Evolutionary conservation across 495 filamentous ascomycete species (phyloP), one percentile per base, ranked within the genome.

Genomic region (Hypomontagnella monticulosa): DNA sequence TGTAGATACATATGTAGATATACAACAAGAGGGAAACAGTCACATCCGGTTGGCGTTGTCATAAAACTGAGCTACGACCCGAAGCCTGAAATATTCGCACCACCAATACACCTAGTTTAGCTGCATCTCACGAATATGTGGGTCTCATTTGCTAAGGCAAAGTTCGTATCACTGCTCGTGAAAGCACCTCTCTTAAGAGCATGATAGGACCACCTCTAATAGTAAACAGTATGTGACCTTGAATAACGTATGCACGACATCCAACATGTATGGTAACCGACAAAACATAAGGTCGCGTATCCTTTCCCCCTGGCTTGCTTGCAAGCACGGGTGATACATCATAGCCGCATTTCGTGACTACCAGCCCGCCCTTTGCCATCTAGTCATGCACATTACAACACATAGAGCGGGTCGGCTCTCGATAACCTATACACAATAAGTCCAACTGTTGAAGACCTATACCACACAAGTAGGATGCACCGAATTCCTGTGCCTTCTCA

Each of bases 321-420:
- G 55, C 23, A 43, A 8, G 6, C 20, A 14, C 8, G n/a, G 43
- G 47, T 42, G 23, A 43, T 51, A 43, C 33, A 55, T 42, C 41
- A 37, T 23, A 55, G 38, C 37, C 44, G n/a, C 37, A 40, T 16
- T 33, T 40, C 10, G 32, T 20, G 34, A 57, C 44, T 32, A 20
- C 27, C 19, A 19, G 10, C 10, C 42, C 19, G 49, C 34, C 38
- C 37, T 50, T 9, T 52, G 16, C 52, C 38, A 19, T 41, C 33
- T 20, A 64, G 46, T 57, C 37, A 57, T 47, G 9, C 54, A n/a
- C 19, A 52, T 57, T 20, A 44, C 32, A 57, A 33, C 34, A 51
- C 16, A 54, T 30, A 44, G 57, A 34, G 20, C 23, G 27, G 38
- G 16, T 19, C 47, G 32, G 20, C 41, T 55, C 50, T 49, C 14